Conservation (phyloP, 225 moss, liverwort and hornwort species). For the Physcomitrium patens region DNA sequence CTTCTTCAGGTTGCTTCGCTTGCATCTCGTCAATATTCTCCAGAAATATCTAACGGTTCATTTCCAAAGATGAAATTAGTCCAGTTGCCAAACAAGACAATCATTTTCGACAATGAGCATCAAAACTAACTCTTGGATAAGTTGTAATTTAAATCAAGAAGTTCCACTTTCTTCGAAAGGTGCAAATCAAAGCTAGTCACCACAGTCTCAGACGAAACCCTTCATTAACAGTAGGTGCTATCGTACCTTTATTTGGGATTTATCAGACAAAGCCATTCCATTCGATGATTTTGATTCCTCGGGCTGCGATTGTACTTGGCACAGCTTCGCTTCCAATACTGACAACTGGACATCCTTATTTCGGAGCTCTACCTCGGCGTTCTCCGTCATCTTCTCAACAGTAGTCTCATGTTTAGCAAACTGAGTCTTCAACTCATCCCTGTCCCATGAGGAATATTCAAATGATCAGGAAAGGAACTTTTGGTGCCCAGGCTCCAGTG, state of each 20-base stretch:
- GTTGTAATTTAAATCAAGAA: no score
- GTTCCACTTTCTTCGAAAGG: no score
- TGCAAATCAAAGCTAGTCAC: neutral
- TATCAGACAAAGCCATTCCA: slow-evolving; percentile 31
- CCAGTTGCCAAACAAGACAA: neutral
- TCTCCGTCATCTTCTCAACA: slow-evolving; percentile 36
- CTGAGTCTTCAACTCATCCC: slow-evolving; percentile 37
- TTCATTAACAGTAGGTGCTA: neutral
- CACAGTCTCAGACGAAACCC: neutral
- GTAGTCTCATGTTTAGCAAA: slow-evolving; percentile 33
- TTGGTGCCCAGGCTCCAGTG: neutral
- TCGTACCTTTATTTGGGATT: slow-evolving; percentile 38
- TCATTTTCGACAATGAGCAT: neutral
- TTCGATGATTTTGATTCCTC: slow-evolving; percentile 35
- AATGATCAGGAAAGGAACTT: neutral
- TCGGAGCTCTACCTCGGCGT: slow-evolving; percentile 35
- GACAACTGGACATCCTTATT: slow-evolving; percentile 43
- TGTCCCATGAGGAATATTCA: slow-evolving; percentile 7
- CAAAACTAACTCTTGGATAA: no score
- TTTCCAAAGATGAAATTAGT: slow-evolving; percentile 8
- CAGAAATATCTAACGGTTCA: slow-evolving; percentile 31
- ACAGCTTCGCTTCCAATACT: slow-evolving; percentile 44
- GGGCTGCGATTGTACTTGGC: slow-evolving; percentile 39
- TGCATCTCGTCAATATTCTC: slow-evolving; percentile 31
- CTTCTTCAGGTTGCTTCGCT: slow-evolving; percentile 16